A percentile compares a stretch with the other conserved stretches of the same genome.
These are phyloP conservation scores for Zanthoxylum bungeanum DNA, from an alignment of 345 rosid genomes.

Conservation along the genomic window DNA sequence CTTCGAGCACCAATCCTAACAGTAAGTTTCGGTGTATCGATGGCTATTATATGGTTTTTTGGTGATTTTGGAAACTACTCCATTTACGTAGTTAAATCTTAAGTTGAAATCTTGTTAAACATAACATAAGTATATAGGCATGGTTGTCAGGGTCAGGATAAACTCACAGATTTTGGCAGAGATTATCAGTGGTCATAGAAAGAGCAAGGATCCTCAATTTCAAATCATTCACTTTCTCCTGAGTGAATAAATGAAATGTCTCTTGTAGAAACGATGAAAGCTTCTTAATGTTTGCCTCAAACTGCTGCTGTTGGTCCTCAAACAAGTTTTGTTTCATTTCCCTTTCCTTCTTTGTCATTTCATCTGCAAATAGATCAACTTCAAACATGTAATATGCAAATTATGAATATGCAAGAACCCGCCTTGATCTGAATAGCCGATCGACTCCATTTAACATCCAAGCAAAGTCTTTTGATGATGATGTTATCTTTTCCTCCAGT, in stretches of 20 bases:
- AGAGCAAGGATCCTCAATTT: constrained; percentile 25
- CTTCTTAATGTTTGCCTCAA: constrained; percentile 40
- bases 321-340: constrained; percentile 36
- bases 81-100: not conserved
- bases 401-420: constrained; percentile 46
- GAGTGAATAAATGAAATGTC: constrained; percentile 26
- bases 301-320: constrained; percentile 43
- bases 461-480: constrained; percentile 41
- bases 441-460: constrained; percentile 52
- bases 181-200: constrained; percentile 33
- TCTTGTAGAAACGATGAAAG: constrained; percentile 36
- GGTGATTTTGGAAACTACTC: not conserved
- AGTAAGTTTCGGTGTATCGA: not conserved
- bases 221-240: constrained; percentile 14
- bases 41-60: not conserved
- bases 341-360: constrained; percentile 33
- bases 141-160: not conserved
- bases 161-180: constrained; percentile 40
- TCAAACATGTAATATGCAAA: constrained; percentile 60
- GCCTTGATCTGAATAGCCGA: constrained; percentile 46
- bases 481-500: constrained; percentile 32
- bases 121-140: constrained; percentile 1
- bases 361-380: constrained; percentile 38
- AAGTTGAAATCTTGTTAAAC: constrained; percentile 1
- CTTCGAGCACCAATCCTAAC: no score